phyloP scores from a whole-genome alignment of 495 filamentous ascomycete species.

The Podospora pseudoanserina region DNA sequence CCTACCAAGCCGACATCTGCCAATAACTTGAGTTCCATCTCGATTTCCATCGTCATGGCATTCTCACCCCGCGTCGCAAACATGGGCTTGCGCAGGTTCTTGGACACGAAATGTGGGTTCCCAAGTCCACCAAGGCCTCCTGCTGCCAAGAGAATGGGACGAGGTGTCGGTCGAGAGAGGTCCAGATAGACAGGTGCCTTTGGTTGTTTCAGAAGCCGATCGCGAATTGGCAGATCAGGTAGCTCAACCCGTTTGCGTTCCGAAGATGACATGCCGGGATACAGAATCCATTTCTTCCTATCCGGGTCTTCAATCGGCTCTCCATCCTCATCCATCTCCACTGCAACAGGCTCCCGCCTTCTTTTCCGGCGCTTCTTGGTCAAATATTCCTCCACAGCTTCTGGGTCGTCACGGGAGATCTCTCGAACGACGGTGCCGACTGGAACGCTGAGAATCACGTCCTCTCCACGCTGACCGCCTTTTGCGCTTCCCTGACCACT shows the following conservation, averaged over 20 bases:
- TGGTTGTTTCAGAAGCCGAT: constrained; percentile 62
- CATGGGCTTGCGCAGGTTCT: constrained; percentile 64
- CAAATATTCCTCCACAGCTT: constrained; percentile 51
- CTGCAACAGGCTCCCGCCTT: constrained; percentile 27
- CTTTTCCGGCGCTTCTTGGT: constrained; percentile 24
- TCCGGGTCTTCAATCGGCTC: constrained; percentile 33
- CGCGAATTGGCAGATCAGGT: constrained; percentile 53
- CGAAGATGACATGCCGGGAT: constrained; percentile 66
- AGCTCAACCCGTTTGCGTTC: constrained; percentile 59
- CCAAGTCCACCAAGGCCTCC: constrained; percentile 87
- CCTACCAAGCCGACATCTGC: constrained; percentile 94
- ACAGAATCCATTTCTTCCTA: constrained; percentile 78
- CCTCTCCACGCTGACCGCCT: constrained; percentile 77
- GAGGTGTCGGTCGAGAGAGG: constrained; percentile 72
- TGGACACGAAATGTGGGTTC: constrained; percentile 86
- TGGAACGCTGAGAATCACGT: constrained; percentile 84
- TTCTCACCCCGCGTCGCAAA: constrained; percentile 84
- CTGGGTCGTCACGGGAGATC: constrained; percentile 70
- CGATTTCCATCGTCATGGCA: constrained; percentile 71
- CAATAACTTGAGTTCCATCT: constrained; percentile 90
- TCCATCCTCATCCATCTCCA: constrained; percentile 36
- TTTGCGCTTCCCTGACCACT: constrained; percentile 81
- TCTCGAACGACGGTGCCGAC: constrained; percentile 90
- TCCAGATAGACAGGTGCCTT: constrained; percentile 73
- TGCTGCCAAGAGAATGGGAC: constrained; percentile 83